These are phyloP conservation scores for Neurospora cerealis DNA, from an alignment of 495 filamentous ascomycete species.

Conservation along the genomic window DNA sequence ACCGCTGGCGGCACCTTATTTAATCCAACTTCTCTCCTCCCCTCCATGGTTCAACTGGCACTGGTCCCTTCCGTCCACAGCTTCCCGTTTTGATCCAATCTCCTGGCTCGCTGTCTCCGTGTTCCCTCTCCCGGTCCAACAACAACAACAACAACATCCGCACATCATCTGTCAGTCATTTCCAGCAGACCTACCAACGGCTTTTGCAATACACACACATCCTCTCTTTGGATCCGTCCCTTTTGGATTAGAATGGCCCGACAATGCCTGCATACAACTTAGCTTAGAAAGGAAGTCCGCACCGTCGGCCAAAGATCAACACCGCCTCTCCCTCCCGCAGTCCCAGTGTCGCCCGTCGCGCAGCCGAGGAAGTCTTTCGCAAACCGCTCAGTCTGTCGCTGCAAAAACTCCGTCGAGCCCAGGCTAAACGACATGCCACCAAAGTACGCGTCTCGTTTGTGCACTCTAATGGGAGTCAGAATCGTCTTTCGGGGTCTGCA, in stretches of 20 bases:
- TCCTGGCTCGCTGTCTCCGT: neutral
- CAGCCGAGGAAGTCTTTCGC: slow-evolving; percentile 27
- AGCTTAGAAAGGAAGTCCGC: slow-evolving; percentile 40
- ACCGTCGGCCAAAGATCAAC: slow-evolving; percentile 30
- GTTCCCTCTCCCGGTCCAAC: neutral
- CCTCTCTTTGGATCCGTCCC: neutral
- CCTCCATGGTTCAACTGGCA: neutral
- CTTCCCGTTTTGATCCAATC: neutral
- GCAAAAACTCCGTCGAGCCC: slow-evolving; percentile 19
- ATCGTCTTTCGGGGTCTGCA: neutral
- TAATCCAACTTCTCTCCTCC: neutral
- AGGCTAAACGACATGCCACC: slow-evolving; percentile 10
- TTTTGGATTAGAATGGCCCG: slow-evolving; percentile 28
- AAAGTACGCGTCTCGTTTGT: slow-evolving; percentile 20
- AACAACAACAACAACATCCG: neutral
- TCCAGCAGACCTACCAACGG: neutral
- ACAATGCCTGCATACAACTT: slow-evolving; percentile 39
- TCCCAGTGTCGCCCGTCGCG: slow-evolving; percentile 19
- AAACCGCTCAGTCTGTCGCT: slow-evolving; percentile 22
- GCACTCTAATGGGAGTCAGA: slow-evolving; percentile 7
- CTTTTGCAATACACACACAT: slow-evolving; percentile 8
- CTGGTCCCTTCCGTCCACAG: neutral
- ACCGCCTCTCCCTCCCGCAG: slow-evolving; percentile 10
- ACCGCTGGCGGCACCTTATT: neutral
- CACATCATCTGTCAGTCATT: neutral